Conservation (phyloP, 2,329 filamentous ascomycete species). For the Fusarium proliferatum region DNA sequence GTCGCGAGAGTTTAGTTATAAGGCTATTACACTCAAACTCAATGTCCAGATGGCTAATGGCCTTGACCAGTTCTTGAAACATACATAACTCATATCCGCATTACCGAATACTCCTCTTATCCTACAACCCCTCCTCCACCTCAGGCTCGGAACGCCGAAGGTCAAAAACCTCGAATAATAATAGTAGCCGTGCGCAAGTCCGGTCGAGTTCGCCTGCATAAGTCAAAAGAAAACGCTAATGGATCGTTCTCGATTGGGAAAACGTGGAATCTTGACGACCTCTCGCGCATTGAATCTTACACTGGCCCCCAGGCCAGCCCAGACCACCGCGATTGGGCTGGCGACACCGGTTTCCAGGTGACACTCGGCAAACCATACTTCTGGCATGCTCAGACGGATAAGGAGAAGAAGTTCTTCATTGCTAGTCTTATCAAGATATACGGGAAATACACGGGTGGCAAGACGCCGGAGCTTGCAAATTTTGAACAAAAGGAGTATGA, state of each 20-base stretch:
- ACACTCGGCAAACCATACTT: slow-evolving; percentile 95
- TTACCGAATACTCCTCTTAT: slow-evolving; percentile 85
- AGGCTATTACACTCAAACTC: too few species aligned
- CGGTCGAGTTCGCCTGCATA: slow-evolving; percentile 93
- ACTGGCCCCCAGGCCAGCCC: slow-evolving; percentile 69
- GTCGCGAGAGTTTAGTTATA: neutral
- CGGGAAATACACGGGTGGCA: slow-evolving; percentile 93
- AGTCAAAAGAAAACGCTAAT: slow-evolving; percentile 94
- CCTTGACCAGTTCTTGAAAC: slow-evolving; percentile 70
- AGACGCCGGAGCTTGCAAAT: slow-evolving; percentile 79
- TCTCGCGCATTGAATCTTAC: slow-evolving; percentile 85
- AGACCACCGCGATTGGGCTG: slow-evolving; percentile 79
- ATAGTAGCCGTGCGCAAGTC: slow-evolving; percentile 94
- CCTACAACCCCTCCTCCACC: slow-evolving; percentile 88
- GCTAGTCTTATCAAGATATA: slow-evolving; percentile 96
- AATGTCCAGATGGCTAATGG: slow-evolving; percentile 10
- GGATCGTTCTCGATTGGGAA: slow-evolving; percentile 97
- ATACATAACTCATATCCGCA: slow-evolving; percentile 96
- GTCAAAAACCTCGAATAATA: slow-evolving; percentile 90
- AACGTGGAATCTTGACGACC: slow-evolving; percentile 95
- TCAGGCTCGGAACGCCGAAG: slow-evolving; percentile 72
- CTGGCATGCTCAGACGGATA: slow-evolving; percentile 92
- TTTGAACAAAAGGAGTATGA: slow-evolving; percentile 86
- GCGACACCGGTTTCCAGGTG: slow-evolving; percentile 85
- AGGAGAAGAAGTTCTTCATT: slow-evolving; percentile 99